Conservation (phyloP, 2,329 filamentous ascomycete genomes). For the Diaporthe humulicola region DNA sequence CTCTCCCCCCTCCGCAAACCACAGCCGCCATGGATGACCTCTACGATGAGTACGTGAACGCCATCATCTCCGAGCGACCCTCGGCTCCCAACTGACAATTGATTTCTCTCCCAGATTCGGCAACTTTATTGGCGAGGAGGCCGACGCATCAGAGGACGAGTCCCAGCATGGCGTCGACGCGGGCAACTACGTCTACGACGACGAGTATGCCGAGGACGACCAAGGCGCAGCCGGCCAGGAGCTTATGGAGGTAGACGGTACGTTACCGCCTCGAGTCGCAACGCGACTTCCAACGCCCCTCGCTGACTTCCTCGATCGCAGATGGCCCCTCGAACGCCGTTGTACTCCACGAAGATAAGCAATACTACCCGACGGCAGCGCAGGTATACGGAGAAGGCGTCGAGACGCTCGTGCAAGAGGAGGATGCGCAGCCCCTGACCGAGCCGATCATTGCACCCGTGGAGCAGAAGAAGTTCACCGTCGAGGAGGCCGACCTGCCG, state of each 20-base stretch:
- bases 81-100: slow-evolving; percentile 40
- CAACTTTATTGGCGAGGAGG: slow-evolving; percentile 97
- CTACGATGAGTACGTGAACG: slow-evolving; percentile 84
- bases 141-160: slow-evolving; percentile 85
- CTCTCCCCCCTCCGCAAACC: slow-evolving; percentile 13
- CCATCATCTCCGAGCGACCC: not conserved
- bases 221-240: slow-evolving; percentile 79
- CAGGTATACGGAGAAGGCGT: slow-evolving; percentile 96
- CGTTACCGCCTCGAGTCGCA: slow-evolving; percentile 42
- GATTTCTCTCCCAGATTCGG: slow-evolving; percentile 77
- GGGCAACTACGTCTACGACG: slow-evolving; percentile 85
- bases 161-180: slow-evolving; percentile 82
- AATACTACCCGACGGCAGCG: slow-evolving; percentile 98
- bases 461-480: slow-evolving; percentile 94
- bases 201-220: slow-evolving; percentile 75
- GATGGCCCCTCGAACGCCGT: slow-evolving; percentile 95
- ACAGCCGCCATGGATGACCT: slow-evolving; percentile 81
- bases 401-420: slow-evolving; percentile 95
- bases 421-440: slow-evolving; percentile 92
- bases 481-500: slow-evolving; percentile 92
- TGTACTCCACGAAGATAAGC: slow-evolving; percentile 98
- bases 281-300: not conserved
- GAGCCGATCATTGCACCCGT: slow-evolving; percentile 95
- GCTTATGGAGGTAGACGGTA: slow-evolving; percentile 93
- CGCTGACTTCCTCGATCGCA: slow-evolving; percentile 50